Percentiles rank a stretch among this genome's conserved stretches.
These are phyloP conservation scores for Linnemannia schmuckeri DNA, from an alignment of 192 early-diverging fungal genomes.

Conservation along the genomic window DNA sequence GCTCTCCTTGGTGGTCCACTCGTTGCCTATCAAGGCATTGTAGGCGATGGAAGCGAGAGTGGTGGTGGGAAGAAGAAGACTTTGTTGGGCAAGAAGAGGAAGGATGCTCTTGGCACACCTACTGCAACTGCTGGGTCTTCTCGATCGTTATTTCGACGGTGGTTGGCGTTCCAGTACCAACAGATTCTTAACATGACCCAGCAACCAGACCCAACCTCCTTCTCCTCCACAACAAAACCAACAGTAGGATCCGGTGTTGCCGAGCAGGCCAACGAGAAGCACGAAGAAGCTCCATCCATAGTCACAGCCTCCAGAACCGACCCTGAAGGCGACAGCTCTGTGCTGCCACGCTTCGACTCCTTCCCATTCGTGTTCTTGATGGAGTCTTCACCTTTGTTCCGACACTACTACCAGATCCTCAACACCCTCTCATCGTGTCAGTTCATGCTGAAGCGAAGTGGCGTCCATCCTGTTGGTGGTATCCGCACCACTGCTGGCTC, in stretches of 20 bases:
- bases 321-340: background rate
- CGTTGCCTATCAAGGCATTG: no score
- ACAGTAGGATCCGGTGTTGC: background rate
- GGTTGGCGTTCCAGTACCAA: constrained; percentile 27
- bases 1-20: constrained; percentile 15
- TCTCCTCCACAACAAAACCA: background rate
- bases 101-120: background rate
- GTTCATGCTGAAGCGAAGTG: constrained; percentile 19
- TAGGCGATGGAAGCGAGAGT: background rate
- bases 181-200: constrained; percentile 7
- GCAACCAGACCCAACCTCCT: background rate
- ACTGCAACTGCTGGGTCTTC: background rate
- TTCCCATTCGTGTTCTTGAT: constrained; percentile 48
- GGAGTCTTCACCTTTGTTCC: constrained; percentile 46
- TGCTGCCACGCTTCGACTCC: constrained; percentile 9
- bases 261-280: background rate
- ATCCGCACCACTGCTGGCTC: no score
- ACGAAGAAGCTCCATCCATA: background rate
- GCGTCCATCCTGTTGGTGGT: background rate
- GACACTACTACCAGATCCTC: constrained; percentile 47
- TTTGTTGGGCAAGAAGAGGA: background rate
- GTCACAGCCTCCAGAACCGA: background rate
- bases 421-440: constrained; percentile 43
- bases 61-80: background rate
- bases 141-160: constrained; percentile 13